phyloP scores from a whole-genome alignment of 768 basidiomycete species.

The Termitomyces sp. region DNA sequence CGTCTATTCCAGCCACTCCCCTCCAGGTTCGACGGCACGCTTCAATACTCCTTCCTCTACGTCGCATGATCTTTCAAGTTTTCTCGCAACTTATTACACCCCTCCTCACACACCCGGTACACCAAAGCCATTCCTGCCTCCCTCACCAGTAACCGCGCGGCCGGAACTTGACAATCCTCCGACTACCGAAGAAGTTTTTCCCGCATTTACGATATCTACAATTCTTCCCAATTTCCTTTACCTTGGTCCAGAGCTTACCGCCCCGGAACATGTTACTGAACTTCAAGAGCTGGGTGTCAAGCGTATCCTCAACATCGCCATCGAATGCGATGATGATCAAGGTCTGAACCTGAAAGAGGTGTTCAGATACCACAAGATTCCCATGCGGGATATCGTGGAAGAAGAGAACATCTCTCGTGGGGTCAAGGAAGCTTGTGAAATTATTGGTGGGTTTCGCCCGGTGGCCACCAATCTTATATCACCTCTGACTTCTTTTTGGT shows the following conservation, averaged over 20 bases:
- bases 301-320: conserved; percentile 87
- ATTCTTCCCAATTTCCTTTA: conserved; percentile 90
- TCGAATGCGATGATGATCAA: conserved; percentile 83
- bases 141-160: conserved; percentile 60
- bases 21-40: conserved; percentile 49
- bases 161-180: conserved; percentile 58
- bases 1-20: conserved; percentile 52
- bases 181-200: conserved; percentile 55
- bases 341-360: conserved; percentile 58
- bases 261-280: conserved; percentile 68
- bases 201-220: conserved; percentile 77
- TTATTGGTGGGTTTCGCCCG: conserved; percentile 60
- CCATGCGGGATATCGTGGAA: conserved; percentile 94
- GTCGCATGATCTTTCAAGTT: conserved; percentile 28
- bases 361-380: conserved; percentile 82
- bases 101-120: conserved; percentile 49
- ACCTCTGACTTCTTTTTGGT: background rate
- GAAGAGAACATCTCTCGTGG: conserved; percentile 83
- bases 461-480: background rate
- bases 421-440: conserved; percentile 79
- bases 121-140: conserved; percentile 38
- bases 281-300: conserved; percentile 73
- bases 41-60: conserved; percentile 31
- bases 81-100: conserved; percentile 46
- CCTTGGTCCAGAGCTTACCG: conserved; percentile 83